Evolutionary conservation across 2,329 filamentous ascomycete genomes (phyloP).

Genomic region (Taxawa tesnikishii): DNA sequence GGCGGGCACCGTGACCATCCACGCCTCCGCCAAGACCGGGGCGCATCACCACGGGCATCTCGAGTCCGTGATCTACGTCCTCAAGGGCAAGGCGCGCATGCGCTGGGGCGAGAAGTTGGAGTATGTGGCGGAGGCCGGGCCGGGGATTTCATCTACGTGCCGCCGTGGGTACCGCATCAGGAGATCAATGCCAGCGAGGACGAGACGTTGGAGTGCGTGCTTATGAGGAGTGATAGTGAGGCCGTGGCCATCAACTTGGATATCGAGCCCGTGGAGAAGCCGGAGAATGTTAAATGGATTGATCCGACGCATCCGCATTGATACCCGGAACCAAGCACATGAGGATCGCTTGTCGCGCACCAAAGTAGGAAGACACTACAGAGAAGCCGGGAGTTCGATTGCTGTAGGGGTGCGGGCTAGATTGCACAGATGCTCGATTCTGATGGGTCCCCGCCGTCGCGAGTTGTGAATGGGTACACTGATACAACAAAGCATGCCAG

Average conservation of each 20-base stretch:
- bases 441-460: no score
- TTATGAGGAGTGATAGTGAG: constrained; percentile 30
- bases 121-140: constrained; percentile 32
- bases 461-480: no score
- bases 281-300: constrained; percentile 31
- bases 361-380: no score
- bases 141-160: constrained; percentile 36
- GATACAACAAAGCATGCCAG: no score
- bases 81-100: constrained; percentile 33
- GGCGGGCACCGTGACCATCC: constrained; percentile 33
- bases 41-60: constrained; percentile 34
- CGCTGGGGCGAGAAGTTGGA: constrained; percentile 32
- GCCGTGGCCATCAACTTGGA: constrained; percentile 33
- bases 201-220: constrained; percentile 30
- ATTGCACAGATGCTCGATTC: no score
- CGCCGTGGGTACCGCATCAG: constrained; percentile 33
- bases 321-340: no score
- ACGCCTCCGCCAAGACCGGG: constrained; percentile 32
- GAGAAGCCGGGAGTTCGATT: no score
- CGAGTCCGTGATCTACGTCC: constrained; percentile 33
- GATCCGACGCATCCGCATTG: constrained; percentile 28
- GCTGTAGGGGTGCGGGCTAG: no score
- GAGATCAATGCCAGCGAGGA: constrained; percentile 32
- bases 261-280: constrained; percentile 29
- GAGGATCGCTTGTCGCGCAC: no score